Percentiles rank a stretch among this genome's conserved stretches.
These are phyloP conservation scores for Coprinopsis marcescibilis DNA, from an alignment of 768 basidiomycete genomes.

Conservation along the genomic window DNA sequence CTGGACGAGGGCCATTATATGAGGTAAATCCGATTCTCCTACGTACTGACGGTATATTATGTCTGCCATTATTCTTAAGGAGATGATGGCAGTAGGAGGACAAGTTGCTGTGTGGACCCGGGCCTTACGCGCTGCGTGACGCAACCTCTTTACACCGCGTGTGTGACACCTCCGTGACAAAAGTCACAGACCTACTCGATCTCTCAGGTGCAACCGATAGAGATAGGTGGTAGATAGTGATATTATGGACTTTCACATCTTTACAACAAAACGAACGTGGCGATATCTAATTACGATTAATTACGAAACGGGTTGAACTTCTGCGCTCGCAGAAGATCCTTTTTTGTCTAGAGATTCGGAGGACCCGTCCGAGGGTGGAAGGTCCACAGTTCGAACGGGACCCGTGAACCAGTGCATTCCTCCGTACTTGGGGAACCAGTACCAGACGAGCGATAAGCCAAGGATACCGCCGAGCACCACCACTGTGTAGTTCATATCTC, in stretches of 20 bases:
- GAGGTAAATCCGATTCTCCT: conserved; percentile 73
- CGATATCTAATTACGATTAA: no score
- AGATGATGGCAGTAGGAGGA: conserved; percentile 13
- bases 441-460: conserved; percentile 55
- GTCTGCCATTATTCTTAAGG: conserved; percentile 15
- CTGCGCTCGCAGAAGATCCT: neutral
- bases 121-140: neutral
- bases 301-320: no score
- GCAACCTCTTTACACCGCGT: neutral
- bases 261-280: no score
- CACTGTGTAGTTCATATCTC: conserved; percentile 68
- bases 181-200: neutral
- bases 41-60: conserved; percentile 68
- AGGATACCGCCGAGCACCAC: conserved; percentile 64
- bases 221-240: no score
- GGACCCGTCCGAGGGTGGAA: neutral
- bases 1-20: conserved; percentile 85
- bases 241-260: no score
- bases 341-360: neutral
- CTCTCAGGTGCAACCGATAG: no score
- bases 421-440: conserved; percentile 68
- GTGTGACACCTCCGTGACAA: neutral
- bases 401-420: conserved; percentile 74
- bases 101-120: conserved; percentile 10
- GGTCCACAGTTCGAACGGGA: conserved; percentile 42